Evolutionary conservation across 768 basidiomycete species (phyloP), one percentile per base, ranked within the genome.

Genomic region (Nidularia pulvinata): DNA sequence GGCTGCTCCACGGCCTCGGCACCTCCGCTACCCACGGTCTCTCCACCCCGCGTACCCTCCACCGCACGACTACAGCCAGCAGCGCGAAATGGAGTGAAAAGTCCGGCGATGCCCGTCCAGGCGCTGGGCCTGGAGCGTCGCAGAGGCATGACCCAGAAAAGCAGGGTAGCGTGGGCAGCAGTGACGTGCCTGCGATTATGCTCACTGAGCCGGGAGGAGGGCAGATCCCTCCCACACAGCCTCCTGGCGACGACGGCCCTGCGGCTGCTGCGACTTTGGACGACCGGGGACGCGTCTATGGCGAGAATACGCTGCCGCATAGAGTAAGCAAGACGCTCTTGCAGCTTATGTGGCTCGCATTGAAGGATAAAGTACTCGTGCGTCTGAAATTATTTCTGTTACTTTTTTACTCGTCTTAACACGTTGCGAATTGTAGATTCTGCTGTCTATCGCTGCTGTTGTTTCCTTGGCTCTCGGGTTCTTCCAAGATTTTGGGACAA

Each of bases 391-490:
- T 34, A 34, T 36, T 58, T 14, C 53, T 59, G 45, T 35, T 34
- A 48, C 33, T 44, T 44, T 33, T 33, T 37, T 19, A 25, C 10
- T 49, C 32, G 32, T 34, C 44, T 50, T 49, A 34, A 51, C 32
- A 45, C 48, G 7, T 52, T 57, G 46, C 11, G 25, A 25, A 33
- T 32, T 43, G 6, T 64, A 95, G 92, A 82, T 98, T 55, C 67
- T 99, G 48, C 81, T 98, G 37, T 93, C 91, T 14, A 83, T 98
- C 63, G 93, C 96, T 46, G 97, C 97, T 3, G 84, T 92, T 37
- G 81, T 99, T 39, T 97, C 97, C 13, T 78, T 99, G 45, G 95
- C 94, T 10, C 83, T 98, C 11, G 97, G 97, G 16, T 73, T 99
- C 32, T 97, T 97, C 70, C 91, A 96, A 66, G 93, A 95, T 65